These are phyloP conservation scores for Tuber aestivum DNA, from an alignment of 495 filamentous ascomycete genomes.

Conservation along the genomic window DNA sequence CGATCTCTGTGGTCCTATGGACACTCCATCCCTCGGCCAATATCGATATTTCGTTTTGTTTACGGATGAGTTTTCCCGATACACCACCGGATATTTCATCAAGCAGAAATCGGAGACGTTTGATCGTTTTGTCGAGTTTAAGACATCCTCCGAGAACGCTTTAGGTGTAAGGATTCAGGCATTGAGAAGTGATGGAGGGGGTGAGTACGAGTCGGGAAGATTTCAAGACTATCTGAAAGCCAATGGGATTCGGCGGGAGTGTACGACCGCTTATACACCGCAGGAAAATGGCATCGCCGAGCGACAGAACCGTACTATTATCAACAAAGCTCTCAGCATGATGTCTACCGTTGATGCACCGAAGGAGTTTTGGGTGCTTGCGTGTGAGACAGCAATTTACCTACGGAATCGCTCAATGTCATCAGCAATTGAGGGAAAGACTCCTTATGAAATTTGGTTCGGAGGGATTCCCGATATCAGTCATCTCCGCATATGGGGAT, in stretches of 20 bases:
- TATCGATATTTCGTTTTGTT: neutral
- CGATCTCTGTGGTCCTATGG: neutral
- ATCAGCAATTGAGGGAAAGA: accelerated
- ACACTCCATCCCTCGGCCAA: neutral
- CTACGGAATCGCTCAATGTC: neutral
- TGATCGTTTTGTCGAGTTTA: neutral
- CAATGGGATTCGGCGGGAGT: neutral
- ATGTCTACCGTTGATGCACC: accelerated
- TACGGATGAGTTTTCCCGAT: neutral
- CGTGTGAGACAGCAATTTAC: neutral
- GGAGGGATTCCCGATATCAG: neutral
- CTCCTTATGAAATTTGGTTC: neutral
- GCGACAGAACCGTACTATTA: neutral
- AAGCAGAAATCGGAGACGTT: neutral
- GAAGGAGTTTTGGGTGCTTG: neutral
- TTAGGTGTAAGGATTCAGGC: neutral
- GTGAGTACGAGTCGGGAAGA: accelerated
- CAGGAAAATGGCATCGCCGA: neutral
- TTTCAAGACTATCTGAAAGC: neutral
- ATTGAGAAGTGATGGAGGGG: neutral
- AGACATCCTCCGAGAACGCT: neutral
- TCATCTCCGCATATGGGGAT: neutral
- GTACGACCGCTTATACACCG: neutral
- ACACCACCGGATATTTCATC: neutral
- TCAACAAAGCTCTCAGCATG: neutral